Conservation (phyloP, 1,139 yeast species). For the Debaryomyces sp. region DNA sequence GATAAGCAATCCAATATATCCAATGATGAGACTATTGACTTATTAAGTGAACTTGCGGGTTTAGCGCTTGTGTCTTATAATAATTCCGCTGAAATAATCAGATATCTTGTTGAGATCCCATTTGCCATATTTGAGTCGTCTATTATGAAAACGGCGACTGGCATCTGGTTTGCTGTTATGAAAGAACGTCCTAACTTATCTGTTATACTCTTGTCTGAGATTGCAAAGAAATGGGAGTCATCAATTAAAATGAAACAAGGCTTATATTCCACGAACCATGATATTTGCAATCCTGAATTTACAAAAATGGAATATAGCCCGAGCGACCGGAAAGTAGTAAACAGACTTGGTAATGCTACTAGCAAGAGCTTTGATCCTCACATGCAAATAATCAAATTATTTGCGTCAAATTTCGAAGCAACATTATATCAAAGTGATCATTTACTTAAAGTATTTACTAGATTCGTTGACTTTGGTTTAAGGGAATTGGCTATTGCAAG, state of each 20-base stretch:
- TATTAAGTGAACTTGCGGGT: constrained; percentile 54
- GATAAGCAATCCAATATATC: constrained; percentile 16
- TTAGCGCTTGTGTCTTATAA: constrained; percentile 48
- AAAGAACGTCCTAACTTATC: constrained; percentile 64
- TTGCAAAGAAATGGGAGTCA: constrained; percentile 67
- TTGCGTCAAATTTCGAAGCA: constrained; percentile 84
- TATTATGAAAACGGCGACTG: constrained; percentile 67
- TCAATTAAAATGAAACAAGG: constrained; percentile 66
- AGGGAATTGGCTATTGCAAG: constrained; percentile 61
- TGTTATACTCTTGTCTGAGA: constrained; percentile 65
- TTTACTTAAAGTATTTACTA: constrained; percentile 67
- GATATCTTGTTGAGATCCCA: constrained; percentile 70
- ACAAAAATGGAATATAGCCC: constrained; percentile 89
- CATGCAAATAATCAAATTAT: constrained; percentile 63
- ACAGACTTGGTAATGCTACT: constrained; percentile 52
- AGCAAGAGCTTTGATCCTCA: constrained; percentile 72
- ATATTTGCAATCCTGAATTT: constrained; percentile 65
- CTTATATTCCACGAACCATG: constrained; percentile 61
- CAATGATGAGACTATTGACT: constrained; percentile 37
- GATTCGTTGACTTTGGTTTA: constrained; percentile 62
- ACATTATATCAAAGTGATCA: constrained; percentile 74
- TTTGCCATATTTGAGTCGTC: constrained; percentile 64
- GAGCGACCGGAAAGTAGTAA: constrained; percentile 65
- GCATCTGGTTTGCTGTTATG: constrained; percentile 81
- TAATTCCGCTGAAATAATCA: constrained; percentile 54